phyloP scores from a whole-genome alignment of 2,329 filamentous ascomycete species.

The Colletotrichum sp. region DNA sequence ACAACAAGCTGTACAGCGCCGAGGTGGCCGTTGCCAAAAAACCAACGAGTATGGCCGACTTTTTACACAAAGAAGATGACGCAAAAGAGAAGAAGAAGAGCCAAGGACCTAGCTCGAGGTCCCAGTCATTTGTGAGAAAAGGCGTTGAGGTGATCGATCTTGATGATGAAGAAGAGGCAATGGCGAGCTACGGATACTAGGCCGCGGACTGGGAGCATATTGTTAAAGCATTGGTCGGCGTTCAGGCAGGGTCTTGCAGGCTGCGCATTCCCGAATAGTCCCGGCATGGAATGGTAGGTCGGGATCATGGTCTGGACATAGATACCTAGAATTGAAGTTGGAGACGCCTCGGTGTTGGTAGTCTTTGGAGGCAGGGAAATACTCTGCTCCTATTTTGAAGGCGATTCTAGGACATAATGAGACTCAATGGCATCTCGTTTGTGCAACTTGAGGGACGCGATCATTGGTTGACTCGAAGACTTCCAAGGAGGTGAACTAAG shows the following conservation, averaged over 20 bases:
- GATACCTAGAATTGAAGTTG: background rate
- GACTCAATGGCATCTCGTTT: background rate
- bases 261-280: background rate
- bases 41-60: constrained; percentile 41
- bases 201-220: background rate
- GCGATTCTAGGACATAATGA: background rate
- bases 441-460: background rate
- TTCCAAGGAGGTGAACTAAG: background rate
- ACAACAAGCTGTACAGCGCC: constrained; percentile 79
- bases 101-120: constrained; percentile 5
- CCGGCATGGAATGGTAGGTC: background rate
- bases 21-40: constrained; percentile 54
- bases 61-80: constrained; percentile 32
- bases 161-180: constrained; percentile 57
- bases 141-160: constrained; percentile 31
- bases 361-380: background rate
- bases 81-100: constrained; percentile 30
- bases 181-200: constrained; percentile 48
- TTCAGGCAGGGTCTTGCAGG: background rate
- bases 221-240: background rate
- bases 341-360: background rate
- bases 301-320: constrained; percentile 1
- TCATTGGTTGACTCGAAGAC: background rate
- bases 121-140: constrained; percentile 22
- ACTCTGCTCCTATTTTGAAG: constrained; percentile 1